phyloP scores from a whole-genome alignment of 2,329 filamentous ascomycete genomes.

The Hymenoscyphus occultus region DNA sequence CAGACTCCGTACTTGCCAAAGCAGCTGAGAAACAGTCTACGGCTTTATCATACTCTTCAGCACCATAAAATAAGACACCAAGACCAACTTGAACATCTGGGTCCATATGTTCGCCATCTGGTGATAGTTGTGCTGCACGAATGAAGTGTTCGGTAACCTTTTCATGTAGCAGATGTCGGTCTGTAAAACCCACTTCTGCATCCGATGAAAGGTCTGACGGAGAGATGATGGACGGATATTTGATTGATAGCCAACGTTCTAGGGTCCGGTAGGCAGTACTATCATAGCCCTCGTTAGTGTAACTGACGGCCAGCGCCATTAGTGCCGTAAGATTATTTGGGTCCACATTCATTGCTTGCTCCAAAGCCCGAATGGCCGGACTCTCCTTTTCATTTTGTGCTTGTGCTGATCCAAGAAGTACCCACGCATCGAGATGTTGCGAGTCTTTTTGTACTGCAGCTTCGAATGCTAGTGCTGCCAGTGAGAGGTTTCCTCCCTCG shows the following conservation, averaged over 20 bases:
- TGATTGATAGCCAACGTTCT: conserved; percentile 93
- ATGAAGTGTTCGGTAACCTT: conserved; percentile 91
- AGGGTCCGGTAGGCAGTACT: conserved; percentile 93
- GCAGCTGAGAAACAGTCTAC: conserved; percentile 97
- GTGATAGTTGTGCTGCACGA: conserved; percentile 84
- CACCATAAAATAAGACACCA: conserved; percentile 95
- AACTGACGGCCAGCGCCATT: conserved; percentile 94
- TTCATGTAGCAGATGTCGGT: conserved; percentile 83
- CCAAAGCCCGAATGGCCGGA: conserved; percentile 88
- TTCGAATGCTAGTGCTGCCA: conserved; percentile 93
- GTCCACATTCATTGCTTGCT: conserved; percentile 85
- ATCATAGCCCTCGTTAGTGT: conserved; percentile 98
- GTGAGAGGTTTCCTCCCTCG: conserved; percentile 87
- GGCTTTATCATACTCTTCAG: conserved; percentile 96
- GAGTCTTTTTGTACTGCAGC: conserved; percentile 89
- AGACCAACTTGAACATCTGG: conserved; percentile 97
- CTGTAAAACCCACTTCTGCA: conserved; percentile 89
- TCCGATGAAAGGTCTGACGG: conserved; percentile 66
- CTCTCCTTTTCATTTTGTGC: conserved; percentile 99
- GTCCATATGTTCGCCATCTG: conserved; percentile 92
- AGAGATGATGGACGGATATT: conserved; percentile 81
- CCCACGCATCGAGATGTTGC: conserved; percentile 88
- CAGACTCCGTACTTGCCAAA: conserved; percentile 79
- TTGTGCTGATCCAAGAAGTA: conserved; percentile 84
- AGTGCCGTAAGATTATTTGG: conserved; percentile 82